These are phyloP conservation scores for Xerocomus nothofagi DNA, from an alignment of 1,284 basidiomycete genomes.

Conservation along the genomic window DNA sequence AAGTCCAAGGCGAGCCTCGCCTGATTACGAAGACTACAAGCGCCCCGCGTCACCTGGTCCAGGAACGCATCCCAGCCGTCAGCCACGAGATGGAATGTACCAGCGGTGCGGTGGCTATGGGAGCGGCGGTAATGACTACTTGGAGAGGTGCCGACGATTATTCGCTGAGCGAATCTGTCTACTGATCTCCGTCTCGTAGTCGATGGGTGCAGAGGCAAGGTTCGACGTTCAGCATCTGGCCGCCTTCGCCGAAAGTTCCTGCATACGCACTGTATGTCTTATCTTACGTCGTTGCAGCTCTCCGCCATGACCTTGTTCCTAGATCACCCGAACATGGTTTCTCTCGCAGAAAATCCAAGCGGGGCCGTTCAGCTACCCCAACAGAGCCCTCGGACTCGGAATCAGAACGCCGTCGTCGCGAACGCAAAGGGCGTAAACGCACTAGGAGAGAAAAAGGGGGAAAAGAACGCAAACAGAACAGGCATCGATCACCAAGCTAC, in stretches of 20 bases:
- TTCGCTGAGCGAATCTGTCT: background rate
- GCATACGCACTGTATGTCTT: conserved; percentile 55
- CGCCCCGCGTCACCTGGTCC: conserved; percentile 20
- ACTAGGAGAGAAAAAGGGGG: conserved; percentile 51
- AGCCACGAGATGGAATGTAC: conserved; percentile 12
- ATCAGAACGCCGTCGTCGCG: conserved; percentile 56
- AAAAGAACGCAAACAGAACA: conserved; percentile 39
- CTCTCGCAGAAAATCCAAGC: conserved; percentile 62
- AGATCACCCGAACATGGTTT: conserved; percentile 54
- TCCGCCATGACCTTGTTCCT: conserved; percentile 4
- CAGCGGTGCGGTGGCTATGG: conserved; percentile 29
- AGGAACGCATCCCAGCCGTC: conserved; percentile 34
- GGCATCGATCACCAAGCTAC: conserved; percentile 39
- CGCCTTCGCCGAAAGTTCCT: conserved; percentile 75
- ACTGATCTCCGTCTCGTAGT: conserved; percentile 41
- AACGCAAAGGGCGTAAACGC: conserved; percentile 61
- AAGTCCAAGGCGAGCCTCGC: conserved; percentile 22
- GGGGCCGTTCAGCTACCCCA: conserved; percentile 49
- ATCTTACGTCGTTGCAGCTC: background rate
- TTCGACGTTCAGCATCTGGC: conserved; percentile 76
- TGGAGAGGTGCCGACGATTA: conserved; percentile 37
- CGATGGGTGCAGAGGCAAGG: conserved; percentile 73
- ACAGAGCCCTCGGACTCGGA: conserved; percentile 60
- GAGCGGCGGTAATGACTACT: conserved; percentile 36
- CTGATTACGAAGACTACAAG: conserved; percentile 37